Conservation (phyloP, 768 basidiomycete species). For the Lyophyllum decastes region DNA sequence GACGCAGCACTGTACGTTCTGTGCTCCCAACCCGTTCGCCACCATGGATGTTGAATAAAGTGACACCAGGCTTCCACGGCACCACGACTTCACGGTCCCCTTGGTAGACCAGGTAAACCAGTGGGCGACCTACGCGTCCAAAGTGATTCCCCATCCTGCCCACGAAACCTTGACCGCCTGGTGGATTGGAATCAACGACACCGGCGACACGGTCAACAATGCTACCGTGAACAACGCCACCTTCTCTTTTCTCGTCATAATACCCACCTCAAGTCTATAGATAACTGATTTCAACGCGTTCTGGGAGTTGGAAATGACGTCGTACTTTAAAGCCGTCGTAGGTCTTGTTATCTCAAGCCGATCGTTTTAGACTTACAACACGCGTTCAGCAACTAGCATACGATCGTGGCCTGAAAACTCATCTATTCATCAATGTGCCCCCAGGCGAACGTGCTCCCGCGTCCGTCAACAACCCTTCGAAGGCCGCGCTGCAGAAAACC, state of each 20-base stretch:
- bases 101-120: conserved; percentile 52
- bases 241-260: background rate
- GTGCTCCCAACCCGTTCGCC: background rate
- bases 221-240: conserved; percentile 32
- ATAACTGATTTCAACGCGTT: conserved; percentile 50
- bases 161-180: conserved; percentile 48
- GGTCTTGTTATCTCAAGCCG: conserved; percentile 16
- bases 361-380: too few species aligned
- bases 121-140: conserved; percentile 44
- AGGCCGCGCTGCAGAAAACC: conserved; percentile 34
- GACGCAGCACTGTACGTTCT: conserved; percentile 34
- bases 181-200: conserved; percentile 66
- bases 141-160: conserved; percentile 43
- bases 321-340: conserved; percentile 53
- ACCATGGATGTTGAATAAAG: background rate
- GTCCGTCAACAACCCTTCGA: conserved; percentile 33
- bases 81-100: conserved; percentile 47
- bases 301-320: conserved; percentile 49
- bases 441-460: conserved; percentile 51
- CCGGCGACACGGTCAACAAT: conserved; percentile 49
- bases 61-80: conserved; percentile 41
- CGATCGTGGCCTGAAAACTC: conserved; percentile 40
- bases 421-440: conserved; percentile 60
- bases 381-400: conserved; percentile 37
- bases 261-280: conserved; percentile 22